Evolutionary conservation across 2,329 filamentous ascomycete genomes (phyloP).

Genomic region (Penicillium sp.): DNA sequence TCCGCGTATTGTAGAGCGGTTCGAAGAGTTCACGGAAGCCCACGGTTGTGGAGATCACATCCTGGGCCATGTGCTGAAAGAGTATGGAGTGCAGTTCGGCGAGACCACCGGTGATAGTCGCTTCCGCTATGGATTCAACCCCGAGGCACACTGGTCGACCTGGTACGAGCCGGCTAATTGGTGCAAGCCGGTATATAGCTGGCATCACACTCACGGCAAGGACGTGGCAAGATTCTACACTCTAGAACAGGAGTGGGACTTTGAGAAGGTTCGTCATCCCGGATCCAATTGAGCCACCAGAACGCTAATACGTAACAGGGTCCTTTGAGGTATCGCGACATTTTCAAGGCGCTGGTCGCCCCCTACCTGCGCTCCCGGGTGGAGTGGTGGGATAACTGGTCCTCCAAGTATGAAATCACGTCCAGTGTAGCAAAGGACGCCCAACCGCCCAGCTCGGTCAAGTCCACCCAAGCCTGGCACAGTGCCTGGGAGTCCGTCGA

Average conservation of each 20-base stretch:
- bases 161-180: slow-evolving; percentile 44
- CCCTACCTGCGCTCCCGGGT: slow-evolving; percentile 20
- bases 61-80: slow-evolving; percentile 49
- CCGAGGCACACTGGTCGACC: slow-evolving; percentile 21
- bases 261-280: slow-evolving; percentile 11
- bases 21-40: slow-evolving; percentile 38
- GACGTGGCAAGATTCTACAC: slow-evolving; percentile 26
- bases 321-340: slow-evolving; percentile 22
- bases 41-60: slow-evolving; percentile 56
- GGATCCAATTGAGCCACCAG: background rate
- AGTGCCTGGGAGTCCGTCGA: slow-evolving; percentile 26
- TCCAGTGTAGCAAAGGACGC: slow-evolving; percentile 17
- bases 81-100: slow-evolving; percentile 50
- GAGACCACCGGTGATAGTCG: slow-evolving; percentile 52
- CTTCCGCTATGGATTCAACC: slow-evolving; percentile 47
- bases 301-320: slow-evolving; percentile 10
- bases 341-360: slow-evolving; percentile 24
- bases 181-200: slow-evolving; percentile 52
- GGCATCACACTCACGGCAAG: slow-evolving; percentile 25
- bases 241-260: slow-evolving; percentile 26
- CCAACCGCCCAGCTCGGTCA: slow-evolving; percentile 14
- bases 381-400: slow-evolving; percentile 28
- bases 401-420: slow-evolving; percentile 23
- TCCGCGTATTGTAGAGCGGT: slow-evolving; percentile 47
- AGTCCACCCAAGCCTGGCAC: slow-evolving; percentile 15